Conservation (phyloP, 1,284 basidiomycete species). For the Rhodotorula sp. region DNA sequence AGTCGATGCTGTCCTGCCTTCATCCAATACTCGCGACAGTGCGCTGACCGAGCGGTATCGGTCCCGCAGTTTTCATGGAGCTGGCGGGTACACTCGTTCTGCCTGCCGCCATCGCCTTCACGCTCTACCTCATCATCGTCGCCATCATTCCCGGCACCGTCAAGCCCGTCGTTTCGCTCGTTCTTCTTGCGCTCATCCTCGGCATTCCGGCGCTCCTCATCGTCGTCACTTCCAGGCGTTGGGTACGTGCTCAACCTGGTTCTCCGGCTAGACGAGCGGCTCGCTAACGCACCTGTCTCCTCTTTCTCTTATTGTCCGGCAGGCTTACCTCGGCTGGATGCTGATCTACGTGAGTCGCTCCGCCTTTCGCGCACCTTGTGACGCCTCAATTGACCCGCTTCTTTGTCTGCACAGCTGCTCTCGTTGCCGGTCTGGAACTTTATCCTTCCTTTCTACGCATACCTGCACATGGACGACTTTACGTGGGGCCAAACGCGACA, state of each 20-base stretch:
- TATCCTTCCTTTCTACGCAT: slow-evolving; percentile 40
- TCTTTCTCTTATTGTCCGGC: no score
- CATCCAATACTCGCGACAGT: no score
- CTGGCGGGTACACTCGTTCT: slow-evolving; percentile 53
- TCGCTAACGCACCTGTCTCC: not conserved
- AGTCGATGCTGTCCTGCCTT: not conserved
- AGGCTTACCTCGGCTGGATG: slow-evolving; percentile 54
- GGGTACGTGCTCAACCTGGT: slow-evolving; percentile 42
- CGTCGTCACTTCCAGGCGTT: slow-evolving; percentile 50
- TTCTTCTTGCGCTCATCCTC: slow-evolving; percentile 51
- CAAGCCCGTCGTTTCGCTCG: slow-evolving; percentile 45
- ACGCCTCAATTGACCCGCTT: not conserved
- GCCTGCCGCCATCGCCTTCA: slow-evolving; percentile 54
- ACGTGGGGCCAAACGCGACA: slow-evolving; percentile 52
- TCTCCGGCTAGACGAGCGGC: not conserved
- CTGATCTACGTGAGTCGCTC: slow-evolving; percentile 42
- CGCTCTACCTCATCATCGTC: slow-evolving; percentile 48
- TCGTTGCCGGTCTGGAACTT: slow-evolving; percentile 55
- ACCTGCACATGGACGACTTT: slow-evolving; percentile 36
- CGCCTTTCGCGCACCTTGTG: not conserved
- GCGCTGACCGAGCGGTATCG: no score
- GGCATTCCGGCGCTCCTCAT: slow-evolving; percentile 54
- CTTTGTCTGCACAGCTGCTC: slow-evolving; percentile 44
- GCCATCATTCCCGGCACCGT: slow-evolving; percentile 44
- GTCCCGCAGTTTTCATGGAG: slow-evolving; percentile 51